Conservation (phyloP, 768 basidiomycete species). For the Heimioporus sp. region DNA sequence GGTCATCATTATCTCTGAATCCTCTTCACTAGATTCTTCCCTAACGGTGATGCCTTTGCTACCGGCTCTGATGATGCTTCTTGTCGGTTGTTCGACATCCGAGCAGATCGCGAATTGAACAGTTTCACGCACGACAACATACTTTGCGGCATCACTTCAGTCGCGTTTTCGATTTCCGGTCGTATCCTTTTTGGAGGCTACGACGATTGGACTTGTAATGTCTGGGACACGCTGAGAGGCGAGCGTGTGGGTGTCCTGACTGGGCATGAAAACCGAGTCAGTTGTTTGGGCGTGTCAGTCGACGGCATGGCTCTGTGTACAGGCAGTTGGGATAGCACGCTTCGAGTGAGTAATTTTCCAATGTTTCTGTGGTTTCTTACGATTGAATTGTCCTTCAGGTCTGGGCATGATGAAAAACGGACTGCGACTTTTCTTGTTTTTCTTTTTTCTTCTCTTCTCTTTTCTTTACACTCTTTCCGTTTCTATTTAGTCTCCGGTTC, state of each 20-base stretch:
- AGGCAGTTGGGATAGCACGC: conserved; percentile 96
- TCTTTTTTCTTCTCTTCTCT: conserved; percentile 12
- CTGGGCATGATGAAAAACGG: conserved; percentile 65
- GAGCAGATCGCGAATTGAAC: conserved; percentile 96
- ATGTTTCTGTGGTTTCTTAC: neutral
- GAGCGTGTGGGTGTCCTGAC: conserved; percentile 97
- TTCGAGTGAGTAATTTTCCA: conserved; percentile 63
- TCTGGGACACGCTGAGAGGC: conserved; percentile 98
- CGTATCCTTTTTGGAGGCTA: conserved; percentile 98
- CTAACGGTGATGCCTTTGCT: conserved; percentile 98
- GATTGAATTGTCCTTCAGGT: conserved; percentile 48
- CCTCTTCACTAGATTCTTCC: conserved; percentile 79
- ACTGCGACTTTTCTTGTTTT: conserved; percentile 23
- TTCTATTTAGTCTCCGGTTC: conserved; percentile 21
- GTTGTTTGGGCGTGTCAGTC: conserved; percentile 91
- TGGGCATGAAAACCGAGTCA: conserved; percentile 97
- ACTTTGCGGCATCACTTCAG: conserved; percentile 97
- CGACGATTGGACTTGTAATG: conserved; percentile 99
- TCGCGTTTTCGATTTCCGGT: conserved; percentile 97
- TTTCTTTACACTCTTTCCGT: conserved; percentile 20
- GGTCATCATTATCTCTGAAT: conserved; percentile 5
- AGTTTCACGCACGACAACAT: conserved; percentile 98
- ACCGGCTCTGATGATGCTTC: conserved; percentile 99
- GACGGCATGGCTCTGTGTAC: conserved; percentile 99
- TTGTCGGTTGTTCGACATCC: conserved; percentile 96